These are phyloP conservation scores for Aspergillus candidus DNA, from an alignment of 2,329 filamentous ascomycete species.

Conservation along the genomic window DNA sequence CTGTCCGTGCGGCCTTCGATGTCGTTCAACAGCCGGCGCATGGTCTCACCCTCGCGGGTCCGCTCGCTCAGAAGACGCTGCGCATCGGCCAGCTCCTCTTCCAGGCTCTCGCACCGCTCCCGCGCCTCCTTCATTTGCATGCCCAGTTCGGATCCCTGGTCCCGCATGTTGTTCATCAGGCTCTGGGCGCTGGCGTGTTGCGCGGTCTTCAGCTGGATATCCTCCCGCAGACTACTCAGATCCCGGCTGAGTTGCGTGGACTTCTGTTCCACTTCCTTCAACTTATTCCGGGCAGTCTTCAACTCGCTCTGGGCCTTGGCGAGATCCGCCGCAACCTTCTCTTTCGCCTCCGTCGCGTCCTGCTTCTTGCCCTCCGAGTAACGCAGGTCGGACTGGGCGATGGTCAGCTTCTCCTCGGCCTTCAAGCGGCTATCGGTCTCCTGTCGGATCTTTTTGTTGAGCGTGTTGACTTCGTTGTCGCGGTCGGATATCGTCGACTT, in stretches of 20 bases:
- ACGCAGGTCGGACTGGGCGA: slow-evolving; percentile 69
- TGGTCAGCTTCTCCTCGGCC: slow-evolving; percentile 71
- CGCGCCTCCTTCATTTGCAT: slow-evolving; percentile 88
- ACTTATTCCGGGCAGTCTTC: slow-evolving; percentile 46
- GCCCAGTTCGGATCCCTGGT: slow-evolving; percentile 80
- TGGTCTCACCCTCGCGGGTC: slow-evolving; percentile 87
- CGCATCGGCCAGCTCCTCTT: slow-evolving; percentile 86
- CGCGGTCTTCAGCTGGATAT: slow-evolving; percentile 74
- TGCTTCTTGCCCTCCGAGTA: slow-evolving; percentile 72
- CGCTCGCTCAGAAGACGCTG: slow-evolving; percentile 81
- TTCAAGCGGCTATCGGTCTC: slow-evolving; percentile 66
- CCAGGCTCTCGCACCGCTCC: slow-evolving; percentile 73
- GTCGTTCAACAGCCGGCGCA: slow-evolving; percentile 81
- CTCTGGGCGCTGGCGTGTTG: slow-evolving; percentile 82
- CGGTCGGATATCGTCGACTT: slow-evolving; percentile 67
- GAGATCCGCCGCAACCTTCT: slow-evolving; percentile 66
- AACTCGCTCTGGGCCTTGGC: slow-evolving; percentile 67
- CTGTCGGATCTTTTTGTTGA: slow-evolving; percentile 71
- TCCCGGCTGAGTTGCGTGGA: slow-evolving; percentile 63
- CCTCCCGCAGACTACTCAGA: slow-evolving; percentile 63
- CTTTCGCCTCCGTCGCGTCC: slow-evolving; percentile 65
- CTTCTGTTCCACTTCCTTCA: slow-evolving; percentile 71
- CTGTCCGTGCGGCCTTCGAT: slow-evolving; percentile 76
- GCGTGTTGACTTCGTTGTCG: slow-evolving; percentile 67
- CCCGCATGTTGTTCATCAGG: slow-evolving; percentile 84